A percentile compares a stretch with the other conserved stretches of the same genome.
Evolutionary conservation across 352 stramenopile genomes (phyloP).

Genomic region (Pythium scleroteichum): DNA sequence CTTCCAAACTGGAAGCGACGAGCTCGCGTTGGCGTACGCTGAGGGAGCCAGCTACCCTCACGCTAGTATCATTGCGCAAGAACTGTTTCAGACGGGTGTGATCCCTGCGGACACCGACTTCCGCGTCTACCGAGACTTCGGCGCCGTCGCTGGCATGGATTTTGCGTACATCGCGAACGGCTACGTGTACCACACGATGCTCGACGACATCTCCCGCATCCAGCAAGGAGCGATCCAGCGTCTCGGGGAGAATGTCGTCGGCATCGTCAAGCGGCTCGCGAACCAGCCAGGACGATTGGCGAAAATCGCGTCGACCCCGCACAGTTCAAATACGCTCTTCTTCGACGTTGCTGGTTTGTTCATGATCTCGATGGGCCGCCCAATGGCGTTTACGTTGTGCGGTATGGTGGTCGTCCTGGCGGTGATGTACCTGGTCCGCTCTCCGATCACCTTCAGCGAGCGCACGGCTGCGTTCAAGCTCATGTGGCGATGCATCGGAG

Average conservation of each 20-base stretch:
- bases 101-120: constrained; percentile 78
- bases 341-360: constrained; percentile 64
- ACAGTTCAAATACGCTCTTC: constrained; percentile 72
- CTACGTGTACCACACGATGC: constrained; percentile 76
- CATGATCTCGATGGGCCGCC: constrained; percentile 66
- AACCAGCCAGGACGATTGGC: constrained; percentile 44
- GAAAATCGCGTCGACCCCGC: constrained; percentile 54
- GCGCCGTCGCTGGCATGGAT: constrained; percentile 76
- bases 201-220: constrained; percentile 76
- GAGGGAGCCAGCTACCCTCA: constrained; percentile 73
- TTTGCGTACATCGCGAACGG: constrained; percentile 83
- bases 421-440: constrained; percentile 43
- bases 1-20: constrained; percentile 79
- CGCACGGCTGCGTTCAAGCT: constrained; percentile 43
- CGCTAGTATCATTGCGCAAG: constrained; percentile 74
- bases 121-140: constrained; percentile 73
- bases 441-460: constrained; percentile 41
- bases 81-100: constrained; percentile 75
- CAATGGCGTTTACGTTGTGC: constrained; percentile 41
- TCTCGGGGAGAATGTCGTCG: constrained; percentile 69
- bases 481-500: constrained; percentile 36
- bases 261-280: constrained; percentile 54
- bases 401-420: constrained; percentile 39
- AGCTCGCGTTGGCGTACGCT: constrained; percentile 69
- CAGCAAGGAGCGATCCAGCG: constrained; percentile 65